phyloP scores from a whole-genome alignment of 495 filamentous ascomycete genomes.

The Daldinia loculata region DNA sequence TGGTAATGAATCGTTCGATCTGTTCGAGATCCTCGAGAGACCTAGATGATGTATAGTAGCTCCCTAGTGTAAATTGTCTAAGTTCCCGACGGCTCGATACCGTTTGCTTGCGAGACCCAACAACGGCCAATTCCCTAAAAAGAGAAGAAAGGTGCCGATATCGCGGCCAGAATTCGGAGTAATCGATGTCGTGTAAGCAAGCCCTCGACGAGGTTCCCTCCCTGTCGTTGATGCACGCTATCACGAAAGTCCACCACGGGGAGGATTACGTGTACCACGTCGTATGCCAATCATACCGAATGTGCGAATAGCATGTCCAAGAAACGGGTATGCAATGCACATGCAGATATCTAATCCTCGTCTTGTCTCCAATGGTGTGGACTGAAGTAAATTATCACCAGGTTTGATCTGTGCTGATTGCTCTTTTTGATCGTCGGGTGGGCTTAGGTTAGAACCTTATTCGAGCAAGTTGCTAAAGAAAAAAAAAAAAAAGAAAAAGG shows the following conservation, averaged over 20 bases:
- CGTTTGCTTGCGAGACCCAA: constrained; percentile 1
- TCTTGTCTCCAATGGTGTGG: background rate
- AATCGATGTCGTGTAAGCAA: constrained; percentile 21
- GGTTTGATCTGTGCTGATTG: constrained; percentile 3
- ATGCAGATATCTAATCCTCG: constrained; percentile 12
- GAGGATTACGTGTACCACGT: constrained; percentile 32
- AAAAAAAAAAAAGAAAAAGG: constrained; percentile 6
- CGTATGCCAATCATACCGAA: constrained; percentile 15
- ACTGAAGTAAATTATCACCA: background rate
- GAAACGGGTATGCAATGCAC: constrained; percentile 37
- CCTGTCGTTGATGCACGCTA: constrained; percentile 15
- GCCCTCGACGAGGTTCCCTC: constrained; percentile 10
- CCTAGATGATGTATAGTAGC: constrained; percentile 14
- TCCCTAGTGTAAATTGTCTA: background rate
- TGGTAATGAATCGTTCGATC: constrained; percentile 23
- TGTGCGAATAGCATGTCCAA: constrained; percentile 1
- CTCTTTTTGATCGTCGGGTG: background rate
- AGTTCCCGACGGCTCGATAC: constrained; percentile 8
- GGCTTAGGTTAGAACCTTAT: background rate
- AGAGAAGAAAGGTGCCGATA: constrained; percentile 17
- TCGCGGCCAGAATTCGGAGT: constrained; percentile 36
- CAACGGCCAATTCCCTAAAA: constrained; percentile 1
- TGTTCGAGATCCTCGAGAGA: constrained; percentile 11
- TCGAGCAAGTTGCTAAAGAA: background rate
- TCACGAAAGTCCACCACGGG: background rate